These are phyloP conservation scores for Tillandsia fasciculata DNA, from an alignment of 176 grass and related monocot genomes.

Conservation along the genomic window DNA sequence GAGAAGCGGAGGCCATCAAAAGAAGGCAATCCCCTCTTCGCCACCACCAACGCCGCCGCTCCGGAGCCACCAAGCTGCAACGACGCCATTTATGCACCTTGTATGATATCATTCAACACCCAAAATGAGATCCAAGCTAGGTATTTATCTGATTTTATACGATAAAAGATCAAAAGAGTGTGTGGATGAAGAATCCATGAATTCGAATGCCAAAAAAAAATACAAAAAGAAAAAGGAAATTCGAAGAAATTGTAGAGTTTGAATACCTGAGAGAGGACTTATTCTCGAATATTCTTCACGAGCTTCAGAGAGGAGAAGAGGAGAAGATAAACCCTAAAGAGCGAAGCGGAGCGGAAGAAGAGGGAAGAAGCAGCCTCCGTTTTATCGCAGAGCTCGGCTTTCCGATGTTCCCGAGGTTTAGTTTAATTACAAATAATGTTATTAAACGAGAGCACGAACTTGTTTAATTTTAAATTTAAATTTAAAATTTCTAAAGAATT, in stretches of 20 bases:
- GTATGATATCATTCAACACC: not conserved
- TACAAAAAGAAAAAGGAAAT: not conserved
- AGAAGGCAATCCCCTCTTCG: slow-evolving; percentile 13
- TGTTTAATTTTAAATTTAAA: not conserved
- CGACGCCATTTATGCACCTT: slow-evolving; percentile 32
- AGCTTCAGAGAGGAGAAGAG: not conserved
- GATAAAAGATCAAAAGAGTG: not conserved
- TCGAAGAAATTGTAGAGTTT: not conserved
- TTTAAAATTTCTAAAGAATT: not conserved
- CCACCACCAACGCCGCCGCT: not conserved
- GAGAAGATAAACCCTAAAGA: not conserved
- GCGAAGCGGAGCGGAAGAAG: not conserved
- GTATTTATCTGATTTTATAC: not conserved
- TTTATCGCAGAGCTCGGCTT: not conserved
- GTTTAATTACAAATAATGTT: not conserved
- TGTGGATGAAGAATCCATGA: not conserved
- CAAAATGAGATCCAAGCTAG: not conserved
- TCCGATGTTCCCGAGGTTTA: not conserved
- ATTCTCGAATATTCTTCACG: not conserved
- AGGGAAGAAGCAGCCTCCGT: not conserved
- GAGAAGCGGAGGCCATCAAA: slow-evolving; percentile 30
- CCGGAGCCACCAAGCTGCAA: slow-evolving; percentile 30
- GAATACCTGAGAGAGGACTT: not conserved
- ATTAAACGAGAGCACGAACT: not conserved
- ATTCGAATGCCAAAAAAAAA: not conserved